Percentiles rank a stretch among this genome's conserved stretches.
phyloP scores from a whole-genome alignment of 768 basidiomycete genomes.

The Suillus variegatus region DNA sequence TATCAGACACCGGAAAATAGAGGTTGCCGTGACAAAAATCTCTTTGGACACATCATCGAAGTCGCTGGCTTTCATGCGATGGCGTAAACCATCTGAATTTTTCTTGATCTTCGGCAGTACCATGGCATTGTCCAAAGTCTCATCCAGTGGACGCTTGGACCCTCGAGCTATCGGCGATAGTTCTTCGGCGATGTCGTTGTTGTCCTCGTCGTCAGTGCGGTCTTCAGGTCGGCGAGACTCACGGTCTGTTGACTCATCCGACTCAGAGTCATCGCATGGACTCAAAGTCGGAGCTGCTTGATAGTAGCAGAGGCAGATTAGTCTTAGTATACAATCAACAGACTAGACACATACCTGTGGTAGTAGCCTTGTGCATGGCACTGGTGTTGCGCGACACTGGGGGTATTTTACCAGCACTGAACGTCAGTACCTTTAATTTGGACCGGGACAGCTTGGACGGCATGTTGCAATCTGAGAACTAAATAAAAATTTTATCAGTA shows the following conservation, averaged over 20 bases:
- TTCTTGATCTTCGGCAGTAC: not conserved
- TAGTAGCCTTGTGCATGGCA: not conserved
- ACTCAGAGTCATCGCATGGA: not conserved
- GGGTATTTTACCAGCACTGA: not conserved
- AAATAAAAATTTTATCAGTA: not conserved
- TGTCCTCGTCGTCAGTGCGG: not conserved
- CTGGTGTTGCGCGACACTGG: not conserved
- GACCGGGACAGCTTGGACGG: not conserved
- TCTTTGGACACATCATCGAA: no score
- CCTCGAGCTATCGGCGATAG: not conserved
- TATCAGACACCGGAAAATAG: conserved; percentile 5
- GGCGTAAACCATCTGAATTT: no score
- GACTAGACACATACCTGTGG: not conserved
- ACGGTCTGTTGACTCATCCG: not conserved
- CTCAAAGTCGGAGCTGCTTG: not conserved
- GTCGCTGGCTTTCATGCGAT: no score
- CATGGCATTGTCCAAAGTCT: not conserved
- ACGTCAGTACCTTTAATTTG: not conserved
- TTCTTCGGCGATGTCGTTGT: not conserved
- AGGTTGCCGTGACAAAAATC: conserved; percentile 9
- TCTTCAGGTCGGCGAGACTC: not conserved
- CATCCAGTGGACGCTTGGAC: not conserved
- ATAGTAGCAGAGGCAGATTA: not conserved
- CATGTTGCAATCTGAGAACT: not conserved
- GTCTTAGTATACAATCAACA: not conserved